Conservation (phyloP, 352 stramenopile genomes). For the Pythium utonaiense region DNA sequence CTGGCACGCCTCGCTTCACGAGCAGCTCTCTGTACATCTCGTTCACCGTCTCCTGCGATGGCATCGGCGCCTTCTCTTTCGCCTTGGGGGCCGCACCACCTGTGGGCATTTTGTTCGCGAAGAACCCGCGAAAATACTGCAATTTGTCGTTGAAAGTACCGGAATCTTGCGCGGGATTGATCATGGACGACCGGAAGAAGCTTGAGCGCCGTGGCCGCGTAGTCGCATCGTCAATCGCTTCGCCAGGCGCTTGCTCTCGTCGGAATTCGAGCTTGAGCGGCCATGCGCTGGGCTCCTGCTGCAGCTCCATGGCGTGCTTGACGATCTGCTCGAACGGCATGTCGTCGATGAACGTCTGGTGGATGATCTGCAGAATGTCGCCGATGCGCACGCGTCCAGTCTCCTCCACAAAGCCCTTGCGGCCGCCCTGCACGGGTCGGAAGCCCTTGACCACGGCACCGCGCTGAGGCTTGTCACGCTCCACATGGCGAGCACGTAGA, state of each 20-base stretch:
- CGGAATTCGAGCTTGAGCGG: slow-evolving; percentile 76
- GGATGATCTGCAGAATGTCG: slow-evolving; percentile 78
- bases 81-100: slow-evolving; percentile 56
- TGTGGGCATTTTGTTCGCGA: slow-evolving; percentile 76
- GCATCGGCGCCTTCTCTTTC: slow-evolving; percentile 63
- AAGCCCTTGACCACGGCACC: slow-evolving; percentile 81
- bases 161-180: slow-evolving; percentile 57
- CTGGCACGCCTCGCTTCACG: slow-evolving; percentile 69
- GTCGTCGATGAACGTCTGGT: slow-evolving; percentile 74
- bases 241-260: slow-evolving; percentile 30
- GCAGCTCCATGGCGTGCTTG: slow-evolving; percentile 66
- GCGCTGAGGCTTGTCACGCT: slow-evolving; percentile 69
- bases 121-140: slow-evolving; percentile 84
- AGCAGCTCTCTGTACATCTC: slow-evolving; percentile 85
- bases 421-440: slow-evolving; percentile 45
- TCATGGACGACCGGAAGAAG: slow-evolving; percentile 71
- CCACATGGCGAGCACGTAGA: slow-evolving; percentile 64
- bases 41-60: slow-evolving; percentile 70
- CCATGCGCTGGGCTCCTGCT: slow-evolving; percentile 65
- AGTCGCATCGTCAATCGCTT: slow-evolving; percentile 27
- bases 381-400: slow-evolving; percentile 71
- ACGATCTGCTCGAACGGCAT: slow-evolving; percentile 85
- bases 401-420: slow-evolving; percentile 64
- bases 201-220: slow-evolving; percentile 49
- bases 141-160: slow-evolving; percentile 85